Evolutionary conservation across 2,329 filamentous ascomycete species (phyloP).

Genomic region (Exophiala oligosperma): DNA sequence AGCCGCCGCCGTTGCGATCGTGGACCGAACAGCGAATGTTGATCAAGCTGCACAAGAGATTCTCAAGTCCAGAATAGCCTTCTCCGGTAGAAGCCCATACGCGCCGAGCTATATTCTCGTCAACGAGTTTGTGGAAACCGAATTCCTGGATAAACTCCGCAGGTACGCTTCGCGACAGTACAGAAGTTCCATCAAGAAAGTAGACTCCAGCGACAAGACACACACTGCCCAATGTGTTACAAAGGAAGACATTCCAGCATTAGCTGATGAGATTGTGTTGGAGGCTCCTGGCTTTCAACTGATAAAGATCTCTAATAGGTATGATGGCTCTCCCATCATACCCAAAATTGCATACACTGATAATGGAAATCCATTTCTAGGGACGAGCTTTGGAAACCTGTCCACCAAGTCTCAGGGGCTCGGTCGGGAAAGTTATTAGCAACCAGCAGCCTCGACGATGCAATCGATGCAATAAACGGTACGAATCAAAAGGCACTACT

Average conservation of each 20-base stretch:
- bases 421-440: slow-evolving; percentile 39
- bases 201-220: too few relatives aligned
- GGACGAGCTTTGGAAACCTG: background rate
- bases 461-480: slow-evolving; percentile 48
- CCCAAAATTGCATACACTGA: too few relatives aligned
- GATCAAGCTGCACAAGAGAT: slow-evolving; percentile 54
- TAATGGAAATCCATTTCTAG: too few relatives aligned
- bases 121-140: slow-evolving; percentile 57
- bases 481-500: slow-evolving; percentile 33
- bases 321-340: too few relatives aligned
- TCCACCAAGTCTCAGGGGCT: background rate
- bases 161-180: background rate
- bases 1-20: slow-evolving; percentile 49
- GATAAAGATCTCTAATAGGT: too few relatives aligned
- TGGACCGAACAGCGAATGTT: slow-evolving; percentile 61
- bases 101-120: slow-evolving; percentile 63
- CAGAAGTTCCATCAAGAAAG: too few relatives aligned
- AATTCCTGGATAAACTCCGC: background rate
- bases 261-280: too few relatives aligned
- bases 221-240: background rate
- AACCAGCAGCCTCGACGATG: slow-evolving; percentile 55
- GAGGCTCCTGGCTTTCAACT: too few relatives aligned
- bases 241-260: too few relatives aligned
- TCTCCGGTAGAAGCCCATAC: slow-evolving; percentile 59
- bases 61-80: slow-evolving; percentile 54